These are phyloP conservation scores for Xanthoconium stramineum DNA, from an alignment of 768 basidiomycete species.

Conservation along the genomic window DNA sequence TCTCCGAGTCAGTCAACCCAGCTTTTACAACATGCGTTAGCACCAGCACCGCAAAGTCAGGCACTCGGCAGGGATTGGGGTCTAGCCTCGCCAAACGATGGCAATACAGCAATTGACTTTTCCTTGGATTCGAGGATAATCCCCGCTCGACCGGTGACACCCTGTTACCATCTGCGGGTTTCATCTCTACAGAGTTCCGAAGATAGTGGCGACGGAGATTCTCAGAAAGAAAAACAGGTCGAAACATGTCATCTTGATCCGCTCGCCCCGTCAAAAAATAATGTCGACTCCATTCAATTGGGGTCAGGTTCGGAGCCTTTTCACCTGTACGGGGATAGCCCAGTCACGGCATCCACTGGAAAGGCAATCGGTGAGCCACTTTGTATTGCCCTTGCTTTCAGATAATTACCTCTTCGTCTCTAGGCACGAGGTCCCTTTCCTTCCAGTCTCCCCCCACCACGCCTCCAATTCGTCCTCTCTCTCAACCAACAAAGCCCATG, in stretches of 20 bases:
- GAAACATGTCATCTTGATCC: constrained; percentile 19
- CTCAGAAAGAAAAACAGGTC: constrained; percentile 49
- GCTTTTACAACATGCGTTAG: constrained; percentile 46
- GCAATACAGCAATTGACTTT: constrained; percentile 31
- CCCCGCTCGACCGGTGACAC: constrained; percentile 33
- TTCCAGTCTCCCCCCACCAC: constrained; percentile 32
- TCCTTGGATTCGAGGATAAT: constrained; percentile 42
- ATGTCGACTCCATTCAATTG: constrained; percentile 19
- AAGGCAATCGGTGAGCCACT: constrained; percentile 33
- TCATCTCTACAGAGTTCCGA: constrained; percentile 6
- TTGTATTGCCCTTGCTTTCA: constrained; percentile 18
- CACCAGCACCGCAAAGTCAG: constrained; percentile 16
- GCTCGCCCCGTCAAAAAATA: constrained; percentile 23
- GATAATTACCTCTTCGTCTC: constrained; percentile 26
- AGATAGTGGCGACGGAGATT: constrained; percentile 33
- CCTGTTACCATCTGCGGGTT: constrained; percentile 48
- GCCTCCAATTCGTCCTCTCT: constrained; percentile 9
- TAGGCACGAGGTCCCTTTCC: constrained; percentile 32
- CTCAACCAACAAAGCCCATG: constrained; percentile 21
- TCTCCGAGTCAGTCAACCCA: constrained; percentile 51
- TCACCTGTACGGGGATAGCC: constrained; percentile 17
- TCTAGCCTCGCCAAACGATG: constrained; percentile 16
- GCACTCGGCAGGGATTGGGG: constrained; percentile 10
- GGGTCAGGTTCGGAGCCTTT: constrained; percentile 26
- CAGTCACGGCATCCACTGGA: constrained; percentile 29